These are phyloP conservation scores for Vanrija sp. DNA, from an alignment of 1,284 basidiomycete species.

Conservation along the genomic window DNA sequence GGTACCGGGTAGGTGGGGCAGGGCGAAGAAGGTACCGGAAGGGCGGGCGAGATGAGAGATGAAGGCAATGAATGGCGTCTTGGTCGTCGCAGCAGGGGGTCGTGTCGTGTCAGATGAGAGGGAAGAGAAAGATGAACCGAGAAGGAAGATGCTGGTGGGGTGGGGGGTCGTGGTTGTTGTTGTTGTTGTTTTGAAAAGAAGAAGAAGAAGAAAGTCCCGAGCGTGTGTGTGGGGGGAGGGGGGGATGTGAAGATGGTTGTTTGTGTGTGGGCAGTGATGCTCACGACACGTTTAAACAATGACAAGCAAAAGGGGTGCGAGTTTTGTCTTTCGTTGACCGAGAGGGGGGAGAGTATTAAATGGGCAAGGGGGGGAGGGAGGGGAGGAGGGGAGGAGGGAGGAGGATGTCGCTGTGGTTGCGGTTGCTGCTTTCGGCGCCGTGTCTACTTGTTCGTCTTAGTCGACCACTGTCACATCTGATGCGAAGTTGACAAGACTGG, in stretches of 20 bases:
- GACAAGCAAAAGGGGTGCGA: no score
- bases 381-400: neutral
- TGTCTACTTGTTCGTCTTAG: neutral
- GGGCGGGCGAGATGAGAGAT: no score
- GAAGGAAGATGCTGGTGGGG: neutral
- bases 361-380: constrained; percentile 1
- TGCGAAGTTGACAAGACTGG: neutral
- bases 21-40: no score
- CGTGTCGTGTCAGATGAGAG: no score
- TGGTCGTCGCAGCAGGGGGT: no score
- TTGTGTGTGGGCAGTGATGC: neutral
- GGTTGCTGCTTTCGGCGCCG: constrained; percentile 1
- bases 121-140: no score
- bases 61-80: no score
- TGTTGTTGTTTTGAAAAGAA: neutral
- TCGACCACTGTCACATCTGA: no score
- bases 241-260: neutral
- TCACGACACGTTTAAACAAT: no score
- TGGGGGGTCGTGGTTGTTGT: neutral
- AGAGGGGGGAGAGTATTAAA: neutral
- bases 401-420: neutral
- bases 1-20: no score
- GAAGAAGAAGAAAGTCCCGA: neutral
- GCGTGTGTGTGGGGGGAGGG: neutral
- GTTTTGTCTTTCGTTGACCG: neutral